Conservation (phyloP, 2,329 filamentous ascomycete genomes). For the Teratosphaeriaceae sp. region DNA sequence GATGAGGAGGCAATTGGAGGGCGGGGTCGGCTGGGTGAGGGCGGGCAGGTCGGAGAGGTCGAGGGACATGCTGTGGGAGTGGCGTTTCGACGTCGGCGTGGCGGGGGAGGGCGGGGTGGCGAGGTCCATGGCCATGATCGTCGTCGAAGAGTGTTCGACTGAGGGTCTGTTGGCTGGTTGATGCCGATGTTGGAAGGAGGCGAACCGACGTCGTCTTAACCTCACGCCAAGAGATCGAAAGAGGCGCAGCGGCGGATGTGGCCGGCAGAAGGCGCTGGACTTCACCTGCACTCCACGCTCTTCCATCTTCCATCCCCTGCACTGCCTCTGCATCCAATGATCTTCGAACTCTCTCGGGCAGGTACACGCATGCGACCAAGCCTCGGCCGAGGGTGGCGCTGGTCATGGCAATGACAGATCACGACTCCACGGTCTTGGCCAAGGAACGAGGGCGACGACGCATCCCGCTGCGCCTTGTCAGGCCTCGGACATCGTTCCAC, state of each 20-base stretch:
- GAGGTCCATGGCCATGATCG: conserved; percentile 13
- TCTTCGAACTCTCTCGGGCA: neutral
- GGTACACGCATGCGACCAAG: neutral
- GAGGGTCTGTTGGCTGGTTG: too few species aligned
- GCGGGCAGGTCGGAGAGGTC: conserved; percentile 68
- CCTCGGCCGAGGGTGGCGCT: neutral
- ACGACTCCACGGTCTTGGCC: too few species aligned
- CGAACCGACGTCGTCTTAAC: too few species aligned
- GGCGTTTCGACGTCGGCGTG: conserved; percentile 17
- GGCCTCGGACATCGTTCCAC: too few species aligned
- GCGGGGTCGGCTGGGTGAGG: conserved; percentile 62
- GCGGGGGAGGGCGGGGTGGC: conserved; percentile 13
- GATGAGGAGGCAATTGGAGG: conserved; percentile 77
- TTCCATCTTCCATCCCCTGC: neutral
- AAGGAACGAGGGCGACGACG: too few species aligned
- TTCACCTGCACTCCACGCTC: neutral
- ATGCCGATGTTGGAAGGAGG: too few species aligned
- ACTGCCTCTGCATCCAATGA: neutral
- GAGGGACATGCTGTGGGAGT: conserved; percentile 53
- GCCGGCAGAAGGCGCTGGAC: neutral
- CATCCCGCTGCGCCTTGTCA: too few species aligned
- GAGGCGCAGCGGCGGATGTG: too few species aligned
- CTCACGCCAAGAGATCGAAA: too few species aligned
- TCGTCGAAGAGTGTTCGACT: neutral
- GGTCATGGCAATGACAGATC: neutral